Base-by-base conservation (phyloP, 2,329 filamentous ascomycete genomes). In the Trichophyton rubrum region DNA sequence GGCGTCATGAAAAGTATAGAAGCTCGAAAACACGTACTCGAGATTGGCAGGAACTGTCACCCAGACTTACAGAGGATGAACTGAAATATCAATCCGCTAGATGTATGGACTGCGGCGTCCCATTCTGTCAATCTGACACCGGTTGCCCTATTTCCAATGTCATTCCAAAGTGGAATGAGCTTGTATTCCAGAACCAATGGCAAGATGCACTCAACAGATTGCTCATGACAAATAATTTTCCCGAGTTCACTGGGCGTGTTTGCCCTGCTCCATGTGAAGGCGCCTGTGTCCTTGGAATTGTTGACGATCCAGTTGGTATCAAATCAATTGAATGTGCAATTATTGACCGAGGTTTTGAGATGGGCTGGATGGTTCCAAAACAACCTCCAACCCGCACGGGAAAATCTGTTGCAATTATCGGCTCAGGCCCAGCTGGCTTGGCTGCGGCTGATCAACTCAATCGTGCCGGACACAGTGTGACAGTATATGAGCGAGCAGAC, bases 71-170 rank as follows among this genome's bases (percentile, higher is more conserved):
- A 66, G 90, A 96, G 74, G 92, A 96, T 67, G 90, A 96, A 77
- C 84, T 96, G 65, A 96, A 96, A 79, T 96, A 95, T 71, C 92
- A 97, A 76, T 87, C 90, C 55, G 92, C 92, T 63, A 89, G 92
- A 66, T 97, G 92, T 80, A 97, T 97, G 92, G 92, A 97, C 77
- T 97, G 92, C 64, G 92, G 92, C 83, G 91, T 97, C 63, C 92
- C 92, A 1, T 97, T 97, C 82, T 97, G 92, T 69, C 92, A 97
- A 75, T 96, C 90, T 20, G 92, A 97, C 68, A 90, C 89, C 65
- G 92, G 92, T 56, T 97, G 92, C 72, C 92, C 92, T 1, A 96
- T 96, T 73, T 90, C 86, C 67, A 97, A 97, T 78, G 95, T 97
- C 71, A 97, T 97, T 68, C 92, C 92, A 61, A 96, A 96, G 68